Conservation (phyloP, 2,329 filamentous ascomycete genomes). For the Trichoderma koningiopsis region DNA sequence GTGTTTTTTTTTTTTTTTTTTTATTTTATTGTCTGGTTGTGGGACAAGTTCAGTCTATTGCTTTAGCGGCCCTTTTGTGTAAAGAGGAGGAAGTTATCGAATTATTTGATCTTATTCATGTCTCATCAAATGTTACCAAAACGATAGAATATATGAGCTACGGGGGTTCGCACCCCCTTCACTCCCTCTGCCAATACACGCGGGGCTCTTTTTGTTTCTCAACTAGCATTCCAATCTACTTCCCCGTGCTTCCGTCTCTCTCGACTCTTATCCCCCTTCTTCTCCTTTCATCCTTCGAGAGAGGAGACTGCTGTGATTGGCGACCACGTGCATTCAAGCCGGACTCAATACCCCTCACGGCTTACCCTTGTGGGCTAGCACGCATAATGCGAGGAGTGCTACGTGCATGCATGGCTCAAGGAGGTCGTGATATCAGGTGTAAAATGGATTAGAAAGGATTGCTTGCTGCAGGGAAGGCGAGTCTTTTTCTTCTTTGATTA, state of each 20-base stretch:
- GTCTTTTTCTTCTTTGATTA: slow-evolving; percentile 9
- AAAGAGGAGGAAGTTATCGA: slow-evolving; percentile 32
- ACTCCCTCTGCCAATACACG: slow-evolving; percentile 28
- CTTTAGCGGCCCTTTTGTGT: slow-evolving; percentile 27
- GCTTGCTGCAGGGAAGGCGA: slow-evolving; percentile 11
- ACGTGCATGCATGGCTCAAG: slow-evolving; percentile 22
- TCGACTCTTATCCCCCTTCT: slow-evolving; percentile 28
- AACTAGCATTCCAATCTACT: slow-evolving; percentile 34
- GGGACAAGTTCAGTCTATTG: not conserved
- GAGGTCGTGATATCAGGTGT: slow-evolving; percentile 1
- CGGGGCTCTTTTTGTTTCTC: slow-evolving; percentile 37
- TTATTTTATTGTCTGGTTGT: not conserved
- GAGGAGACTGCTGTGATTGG: not conserved
- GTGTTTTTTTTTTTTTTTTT: not conserved
- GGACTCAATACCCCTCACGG: slow-evolving; percentile 20
- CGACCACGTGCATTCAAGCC: slow-evolving; percentile 20
- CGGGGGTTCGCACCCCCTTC: slow-evolving; percentile 41
- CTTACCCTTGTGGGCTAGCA: slow-evolving; percentile 21
- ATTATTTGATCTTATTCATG: slow-evolving; percentile 1
- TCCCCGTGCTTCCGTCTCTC: slow-evolving; percentile 6
- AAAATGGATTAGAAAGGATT: slow-evolving; percentile 11
- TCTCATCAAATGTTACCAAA: slow-evolving; percentile 34
- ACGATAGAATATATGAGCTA: slow-evolving; percentile 43
- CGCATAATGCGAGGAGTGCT: slow-evolving; percentile 19
- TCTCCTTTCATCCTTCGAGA: slow-evolving; percentile 8